Percentiles rank a stretch among this genome's conserved stretches.
phyloP scores from a whole-genome alignment of 371 early-diverging fungal genomes.

The Lichtheimia ramosa region DNA sequence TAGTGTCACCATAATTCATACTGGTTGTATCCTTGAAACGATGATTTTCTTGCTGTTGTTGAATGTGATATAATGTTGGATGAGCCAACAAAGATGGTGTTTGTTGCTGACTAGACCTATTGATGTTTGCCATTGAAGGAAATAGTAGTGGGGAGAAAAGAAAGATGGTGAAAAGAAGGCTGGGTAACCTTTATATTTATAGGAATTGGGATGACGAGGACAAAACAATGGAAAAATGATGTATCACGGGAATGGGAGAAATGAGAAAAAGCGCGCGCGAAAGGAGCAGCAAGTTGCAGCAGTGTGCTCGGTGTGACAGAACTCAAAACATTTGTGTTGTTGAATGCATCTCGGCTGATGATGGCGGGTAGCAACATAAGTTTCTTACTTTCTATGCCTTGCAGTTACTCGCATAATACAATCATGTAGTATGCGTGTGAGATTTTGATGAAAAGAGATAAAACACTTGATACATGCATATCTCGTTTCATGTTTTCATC shows the following conservation, averaged over 20 bases:
- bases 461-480: too few species aligned
- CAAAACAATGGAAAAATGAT: slow-evolving; percentile 2
- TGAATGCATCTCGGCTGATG: too few species aligned
- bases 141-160: not conserved
- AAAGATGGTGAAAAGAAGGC: not conserved
- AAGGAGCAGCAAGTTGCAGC: not conserved
- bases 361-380: too few species aligned
- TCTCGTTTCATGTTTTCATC: too few species aligned
- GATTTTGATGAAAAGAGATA: too few species aligned
- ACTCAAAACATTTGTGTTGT: too few species aligned
- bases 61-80: slow-evolving; percentile 26
- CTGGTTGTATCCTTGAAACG: slow-evolving; percentile 8
- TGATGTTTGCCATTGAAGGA: slow-evolving; percentile 6
- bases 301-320: slow-evolving; percentile 11
- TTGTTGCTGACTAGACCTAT: not conserved
- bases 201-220: slow-evolving; percentile 5
- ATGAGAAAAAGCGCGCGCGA: not conserved
- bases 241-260: slow-evolving; percentile 5
- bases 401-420: too few species aligned
- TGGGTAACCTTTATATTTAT: not conserved
- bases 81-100: slow-evolving; percentile 10
- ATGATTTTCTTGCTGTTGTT: slow-evolving; percentile 9
- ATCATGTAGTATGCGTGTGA: too few species aligned
- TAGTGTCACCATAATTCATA: slow-evolving; percentile 7
- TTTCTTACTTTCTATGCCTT: too few species aligned